Base-by-base conservation (phyloP, 2,329 filamentous ascomycete species). In the Neonectria faginata region DNA sequence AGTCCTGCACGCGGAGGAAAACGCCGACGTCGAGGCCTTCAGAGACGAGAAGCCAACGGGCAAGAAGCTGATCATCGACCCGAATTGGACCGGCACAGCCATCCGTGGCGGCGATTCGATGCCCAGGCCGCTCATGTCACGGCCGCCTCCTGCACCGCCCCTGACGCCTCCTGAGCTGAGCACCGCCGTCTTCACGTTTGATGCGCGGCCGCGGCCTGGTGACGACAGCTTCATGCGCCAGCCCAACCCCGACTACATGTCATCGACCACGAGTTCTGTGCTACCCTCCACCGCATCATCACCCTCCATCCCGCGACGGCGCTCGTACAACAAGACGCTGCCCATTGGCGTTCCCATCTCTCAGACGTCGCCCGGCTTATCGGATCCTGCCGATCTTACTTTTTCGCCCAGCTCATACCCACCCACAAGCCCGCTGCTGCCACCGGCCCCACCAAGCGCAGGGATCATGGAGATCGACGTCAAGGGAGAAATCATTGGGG, bases 341-440 rank as follows among this genome's bases (percentile, higher is more conserved):
- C 77, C 81, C 14, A 76, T 81, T 48, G 77, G 75, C 42, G 67
- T 75, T 18, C 77, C 78, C 57, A 57, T 67, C 22, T 66, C 74
- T 57, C 70, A 68, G 53, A 62, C 68, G 41, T 70, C 71, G 12
- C 70, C 70, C 56, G 55, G 63, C 47, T 54, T 65, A 41, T 67
- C 69, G 57, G 72, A 74, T 62, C 51, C 73, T 60, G 69, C 72
- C 57, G 73, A 76, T 55, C 70, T 74, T 22, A 66, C 76, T 18
- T 82, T 83, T 66, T 80, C 80, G 12, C 80, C 84, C 10, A 83
- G 81, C 52, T 86, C 85, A 45, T 86, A 83, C 66, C 84, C 84
- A 20, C 80, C 84, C 2, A 79, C 80, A 3, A 83, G 79, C 36
- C 82, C 81, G 11, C 76, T 82, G 50, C 77, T 86, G 50, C 84